Conservation (phyloP, 306 rosid genomes). For the Prunus mongolica region DNA sequence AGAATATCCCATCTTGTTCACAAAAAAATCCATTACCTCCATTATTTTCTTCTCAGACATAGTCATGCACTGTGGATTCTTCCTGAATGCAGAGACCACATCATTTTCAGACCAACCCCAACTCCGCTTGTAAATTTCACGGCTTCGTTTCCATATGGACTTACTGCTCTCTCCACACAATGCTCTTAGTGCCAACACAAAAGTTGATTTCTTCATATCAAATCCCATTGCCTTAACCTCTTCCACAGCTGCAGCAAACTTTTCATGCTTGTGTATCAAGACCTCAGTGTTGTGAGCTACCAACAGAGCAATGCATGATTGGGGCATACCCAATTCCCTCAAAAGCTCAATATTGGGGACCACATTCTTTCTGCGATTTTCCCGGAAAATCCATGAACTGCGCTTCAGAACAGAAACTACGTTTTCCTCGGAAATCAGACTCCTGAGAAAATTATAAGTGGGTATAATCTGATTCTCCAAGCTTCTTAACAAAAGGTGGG, state of each 20-base stretch:
- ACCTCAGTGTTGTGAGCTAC: constrained; percentile 11
- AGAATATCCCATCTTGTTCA: constrained; percentile 28
- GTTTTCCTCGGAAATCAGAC: constrained; percentile 22
- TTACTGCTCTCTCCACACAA: constrained; percentile 10
- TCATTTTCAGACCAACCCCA: constrained; percentile 63
- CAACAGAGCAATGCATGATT: constrained; percentile 8
- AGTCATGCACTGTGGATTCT: constrained; percentile 35
- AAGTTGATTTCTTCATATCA: constrained; percentile 9
- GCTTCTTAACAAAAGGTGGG: constrained; percentile 1
- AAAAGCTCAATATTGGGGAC: constrained; percentile 24
- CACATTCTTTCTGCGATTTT: background rate
- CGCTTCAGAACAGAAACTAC: background rate
- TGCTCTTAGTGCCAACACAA: constrained; percentile 29
- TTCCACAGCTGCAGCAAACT: background rate
- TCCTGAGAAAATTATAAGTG: constrained; percentile 19
- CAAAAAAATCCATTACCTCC: constrained; percentile 35
- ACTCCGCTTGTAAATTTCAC: constrained; percentile 25
- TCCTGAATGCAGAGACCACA: constrained; percentile 27
- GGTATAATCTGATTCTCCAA: constrained; percentile 31
- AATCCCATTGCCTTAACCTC: constrained; percentile 44
- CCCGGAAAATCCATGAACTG: background rate
- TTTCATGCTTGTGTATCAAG: background rate
- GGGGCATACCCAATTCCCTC: constrained; percentile 31
- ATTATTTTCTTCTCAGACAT: constrained; percentile 31
- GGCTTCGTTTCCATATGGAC: constrained; percentile 37